Base-by-base conservation (phyloP, 768 basidiomycete genomes). In the Leccinum disarticulatum region DNA sequence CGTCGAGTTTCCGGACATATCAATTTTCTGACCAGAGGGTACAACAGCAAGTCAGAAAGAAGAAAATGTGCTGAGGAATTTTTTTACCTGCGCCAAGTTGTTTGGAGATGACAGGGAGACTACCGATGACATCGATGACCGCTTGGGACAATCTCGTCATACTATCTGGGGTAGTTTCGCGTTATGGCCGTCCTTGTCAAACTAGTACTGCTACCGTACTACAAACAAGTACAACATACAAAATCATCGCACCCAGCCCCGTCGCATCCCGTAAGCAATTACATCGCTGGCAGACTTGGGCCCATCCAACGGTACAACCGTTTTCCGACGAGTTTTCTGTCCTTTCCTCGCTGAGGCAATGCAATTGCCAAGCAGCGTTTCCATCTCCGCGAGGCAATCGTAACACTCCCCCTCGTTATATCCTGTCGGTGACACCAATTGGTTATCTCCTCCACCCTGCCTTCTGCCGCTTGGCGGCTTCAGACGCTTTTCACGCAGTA, bases 351-450 rank as follows among this genome's bases (percentile, higher is more conserved):
- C 64, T 7, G 73, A 73, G 19, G 76, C 67, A 47, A 90, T 71
- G 58, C 79, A 77, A 25, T 76, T 69, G 2, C 77, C 77, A 11
- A 93, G 72, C 73, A 87, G 76, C 35, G 67, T 72, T 66, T 92
- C 88, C 60, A 90, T 77, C 66, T 90, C 87, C 19, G 83, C 62
- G 48, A 93, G 79, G 65, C 84, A 86, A 52, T 85, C 80, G 62
- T 89, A 87, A 69, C 89, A 91, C 54, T 85, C 83, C 56, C 77
- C 82, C 65, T 92, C 90, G 2, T 80, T 80, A 70, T 83, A 89
- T 0, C 77, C 76, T 28, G 74, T 68, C 8, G 64, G 49, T 22
- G 65, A 54, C 15, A 68, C 65, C 30, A 61, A 58, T 50, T 31
- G 54, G 41, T 25, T 43, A 7, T 60, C 69, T 35, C 27, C 52